Conservation (phyloP, 2,329 filamentous ascomycete species). For the Pseudocercospora musae region DNA sequence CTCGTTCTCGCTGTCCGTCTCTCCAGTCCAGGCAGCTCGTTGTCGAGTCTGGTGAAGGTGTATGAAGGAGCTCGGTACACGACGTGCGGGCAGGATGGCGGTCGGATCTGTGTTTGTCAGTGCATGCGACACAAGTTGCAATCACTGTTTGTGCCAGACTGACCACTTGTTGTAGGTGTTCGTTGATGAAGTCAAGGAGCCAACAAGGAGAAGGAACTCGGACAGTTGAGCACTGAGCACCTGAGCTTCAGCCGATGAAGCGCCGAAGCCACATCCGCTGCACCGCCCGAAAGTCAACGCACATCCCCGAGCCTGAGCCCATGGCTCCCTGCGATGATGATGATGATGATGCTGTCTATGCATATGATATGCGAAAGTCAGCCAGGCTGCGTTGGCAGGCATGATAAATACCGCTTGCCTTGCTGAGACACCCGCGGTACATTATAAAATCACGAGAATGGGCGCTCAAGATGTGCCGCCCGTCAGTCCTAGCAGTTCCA, state of each 20-base stretch:
- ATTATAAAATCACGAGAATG: not conserved
- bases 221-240: not conserved
- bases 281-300: not conserved
- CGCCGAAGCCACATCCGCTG: not conserved
- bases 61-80: not conserved
- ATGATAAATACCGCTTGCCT: not conserved
- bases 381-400: not conserved
- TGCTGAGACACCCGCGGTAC: not conserved
- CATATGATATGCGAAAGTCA: no score
- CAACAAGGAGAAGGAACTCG: not conserved
- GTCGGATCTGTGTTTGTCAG: not conserved
- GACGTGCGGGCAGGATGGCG: not conserved
- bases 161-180: not conserved
- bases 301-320: not conserved
- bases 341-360: not conserved
- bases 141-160: not conserved
- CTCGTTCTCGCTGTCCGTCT: not conserved
- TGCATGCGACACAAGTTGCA: not conserved
- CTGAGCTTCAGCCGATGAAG: not conserved
- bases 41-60: not conserved
- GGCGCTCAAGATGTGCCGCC: not conserved
- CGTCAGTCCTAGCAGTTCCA: not conserved
- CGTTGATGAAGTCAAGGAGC: constrained; percentile 2
- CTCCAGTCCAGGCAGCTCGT: not conserved
- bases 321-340: not conserved